A percentile compares a stretch with the other conserved stretches of the same genome.
phyloP scores from a whole-genome alignment of 2,329 filamentous ascomycete species.

The Cordyceps fumosorosea region DNA sequence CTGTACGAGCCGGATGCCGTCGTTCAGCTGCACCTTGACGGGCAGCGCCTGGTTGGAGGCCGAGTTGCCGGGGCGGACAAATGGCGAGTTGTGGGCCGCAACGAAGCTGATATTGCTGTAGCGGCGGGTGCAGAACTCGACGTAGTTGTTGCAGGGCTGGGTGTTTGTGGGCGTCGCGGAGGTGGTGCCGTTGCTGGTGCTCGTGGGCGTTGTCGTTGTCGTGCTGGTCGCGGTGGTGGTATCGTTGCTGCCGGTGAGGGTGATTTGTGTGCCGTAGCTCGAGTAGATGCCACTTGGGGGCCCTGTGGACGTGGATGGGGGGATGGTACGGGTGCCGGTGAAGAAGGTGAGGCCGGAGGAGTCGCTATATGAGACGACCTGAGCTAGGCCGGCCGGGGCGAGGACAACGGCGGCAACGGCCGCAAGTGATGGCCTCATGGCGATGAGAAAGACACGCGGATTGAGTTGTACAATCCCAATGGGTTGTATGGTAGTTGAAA shows the following conservation, averaged over 20 bases:
- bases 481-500: neutral
- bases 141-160: conserved; percentile 70
- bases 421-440: conserved; percentile 1
- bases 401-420: neutral
- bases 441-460: neutral
- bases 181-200: conserved; percentile 24
- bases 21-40: conserved; percentile 67
- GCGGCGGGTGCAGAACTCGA: conserved; percentile 68
- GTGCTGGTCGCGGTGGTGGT: conserved; percentile 27
- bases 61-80: conserved; percentile 61
- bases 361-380: conserved; percentile 23
- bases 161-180: conserved; percentile 56
- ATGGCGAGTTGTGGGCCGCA: conserved; percentile 75
- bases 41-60: conserved; percentile 67
- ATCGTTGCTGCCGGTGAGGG: conserved; percentile 29
- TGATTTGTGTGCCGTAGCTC: conserved; percentile 36
- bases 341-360: conserved; percentile 31
- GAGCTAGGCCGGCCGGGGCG: conserved; percentile 5
- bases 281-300: conserved; percentile 40
- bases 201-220: conserved; percentile 22
- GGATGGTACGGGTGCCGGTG: conserved; percentile 31
- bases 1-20: conserved; percentile 62
- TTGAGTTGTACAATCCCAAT: neutral
- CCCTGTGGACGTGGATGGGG: conserved; percentile 30
- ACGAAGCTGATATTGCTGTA: conserved; percentile 80